These are phyloP conservation scores for Myxozyma vanderwaltii DNA, from an alignment of 805 yeast genomes.

Conservation along the genomic window DNA sequence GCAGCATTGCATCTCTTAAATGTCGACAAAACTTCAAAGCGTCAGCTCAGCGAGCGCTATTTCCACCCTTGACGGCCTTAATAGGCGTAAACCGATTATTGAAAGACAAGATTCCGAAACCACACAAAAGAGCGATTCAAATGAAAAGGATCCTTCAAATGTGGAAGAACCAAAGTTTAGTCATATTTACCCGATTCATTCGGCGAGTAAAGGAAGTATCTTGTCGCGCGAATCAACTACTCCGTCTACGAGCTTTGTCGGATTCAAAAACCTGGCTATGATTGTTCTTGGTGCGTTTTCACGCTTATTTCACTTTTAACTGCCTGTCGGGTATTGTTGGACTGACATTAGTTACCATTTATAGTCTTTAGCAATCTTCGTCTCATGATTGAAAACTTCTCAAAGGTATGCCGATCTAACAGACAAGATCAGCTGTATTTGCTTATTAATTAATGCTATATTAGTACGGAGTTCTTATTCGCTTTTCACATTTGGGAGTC, in stretches of 20 bases:
- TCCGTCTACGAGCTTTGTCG: constrained; percentile 40
- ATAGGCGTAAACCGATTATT: too few species aligned
- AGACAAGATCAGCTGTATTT: too few species aligned
- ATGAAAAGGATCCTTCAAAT: background rate
- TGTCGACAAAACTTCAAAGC: constrained; percentile 4
- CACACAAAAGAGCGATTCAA: background rate
- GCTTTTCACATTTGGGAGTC: constrained; percentile 42
- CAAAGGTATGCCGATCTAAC: constrained; percentile 23
- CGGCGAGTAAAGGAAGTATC: constrained; percentile 20
- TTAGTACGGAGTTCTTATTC: constrained; percentile 43
- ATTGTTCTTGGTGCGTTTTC: constrained; percentile 39
- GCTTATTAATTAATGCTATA: background rate
- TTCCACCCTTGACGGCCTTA: background rate
- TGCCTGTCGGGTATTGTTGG: too few species aligned
- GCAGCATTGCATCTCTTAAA: too few species aligned
- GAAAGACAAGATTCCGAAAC: background rate
- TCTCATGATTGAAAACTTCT: constrained; percentile 45
- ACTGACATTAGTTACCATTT: background rate
- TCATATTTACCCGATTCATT: constrained; percentile 31
- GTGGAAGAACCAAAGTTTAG: constrained; percentile 13
- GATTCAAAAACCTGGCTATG: constrained; percentile 48
- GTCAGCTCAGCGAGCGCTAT: background rate
- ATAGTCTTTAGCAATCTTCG: constrained; percentile 45
- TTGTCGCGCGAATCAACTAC: constrained; percentile 32
- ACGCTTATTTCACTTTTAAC: too few species aligned